These are phyloP conservation scores for Elymus sibiricus DNA, from an alignment of 176 grass and related monocot genomes.

Conservation along the genomic window DNA sequence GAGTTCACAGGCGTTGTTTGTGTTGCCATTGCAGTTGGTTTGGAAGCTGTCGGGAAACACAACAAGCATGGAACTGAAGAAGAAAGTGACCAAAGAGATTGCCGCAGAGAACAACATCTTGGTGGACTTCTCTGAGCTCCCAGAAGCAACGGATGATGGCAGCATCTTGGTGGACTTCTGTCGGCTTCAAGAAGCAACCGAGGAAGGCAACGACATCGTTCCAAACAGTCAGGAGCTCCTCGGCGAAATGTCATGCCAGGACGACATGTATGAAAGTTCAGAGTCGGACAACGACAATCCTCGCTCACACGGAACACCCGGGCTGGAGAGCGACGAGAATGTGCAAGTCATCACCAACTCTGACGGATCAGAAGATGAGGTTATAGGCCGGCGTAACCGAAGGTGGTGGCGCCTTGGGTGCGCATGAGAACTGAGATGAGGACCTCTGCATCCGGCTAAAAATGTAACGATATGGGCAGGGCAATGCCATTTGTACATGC, in stretches of 20 bases:
- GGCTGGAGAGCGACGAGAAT: background rate
- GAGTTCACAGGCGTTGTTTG: background rate
- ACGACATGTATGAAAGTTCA: slow-evolving; percentile 1
- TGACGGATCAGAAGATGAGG: background rate
- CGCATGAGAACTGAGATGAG: slow-evolving; percentile 22
- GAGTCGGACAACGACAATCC: background rate
- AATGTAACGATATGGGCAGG: background rate
- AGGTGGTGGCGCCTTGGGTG: background rate
- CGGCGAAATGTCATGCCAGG: background rate
- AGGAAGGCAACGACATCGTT: background rate
- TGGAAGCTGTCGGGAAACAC: slow-evolving; percentile 36
- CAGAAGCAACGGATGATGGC: background rate
- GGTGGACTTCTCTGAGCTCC: slow-evolving; percentile 16
- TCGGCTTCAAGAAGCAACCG: slow-evolving; percentile 1
- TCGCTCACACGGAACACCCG: background rate
- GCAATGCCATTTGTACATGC: background rate
- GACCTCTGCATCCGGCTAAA: background rate
- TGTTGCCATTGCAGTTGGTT: slow-evolving; percentile 33
- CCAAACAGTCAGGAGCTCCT: background rate
- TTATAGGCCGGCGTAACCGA: background rate
- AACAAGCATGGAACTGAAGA: slow-evolving; percentile 31
- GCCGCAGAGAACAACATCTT: slow-evolving; percentile 28
- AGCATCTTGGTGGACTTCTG: background rate
- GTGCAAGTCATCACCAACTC: background rate
- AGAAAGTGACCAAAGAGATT: slow-evolving; percentile 38